Evolutionary conservation across 306 rosid species (phyloP).

Genomic region (Pueraria montana): DNA sequence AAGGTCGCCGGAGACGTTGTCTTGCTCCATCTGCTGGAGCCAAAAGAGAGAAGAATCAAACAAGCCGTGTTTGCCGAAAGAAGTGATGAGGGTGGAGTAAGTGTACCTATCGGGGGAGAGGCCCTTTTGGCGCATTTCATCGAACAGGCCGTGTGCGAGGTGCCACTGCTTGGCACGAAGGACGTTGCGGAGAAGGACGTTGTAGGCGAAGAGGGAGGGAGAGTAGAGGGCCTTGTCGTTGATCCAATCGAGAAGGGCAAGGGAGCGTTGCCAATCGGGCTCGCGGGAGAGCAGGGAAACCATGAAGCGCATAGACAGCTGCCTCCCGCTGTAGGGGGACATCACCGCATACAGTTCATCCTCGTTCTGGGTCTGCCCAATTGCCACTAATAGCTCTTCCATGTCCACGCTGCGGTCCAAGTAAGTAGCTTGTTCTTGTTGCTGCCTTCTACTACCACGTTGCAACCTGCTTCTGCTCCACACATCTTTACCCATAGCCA

Average conservation of each 20-base stretch:
- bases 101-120: constrained; percentile 91
- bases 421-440: constrained; percentile 41
- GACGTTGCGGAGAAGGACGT: constrained; percentile 85
- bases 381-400: constrained; percentile 75
- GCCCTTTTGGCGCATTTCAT: constrained; percentile 90
- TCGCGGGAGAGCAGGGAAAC: constrained; percentile 83
- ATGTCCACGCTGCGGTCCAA: constrained; percentile 84
- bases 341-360: constrained; percentile 68
- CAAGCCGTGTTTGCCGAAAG: constrained; percentile 82
- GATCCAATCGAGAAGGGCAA: constrained; percentile 91
- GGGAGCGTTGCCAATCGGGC: constrained; percentile 87
- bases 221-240: constrained; percentile 79
- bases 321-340: constrained; percentile 69
- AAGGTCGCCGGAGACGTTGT: constrained; percentile 82
- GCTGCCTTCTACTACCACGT: constrained; percentile 48
- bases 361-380: constrained; percentile 67
- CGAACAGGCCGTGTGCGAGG: constrained; percentile 89
- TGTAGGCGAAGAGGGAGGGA: constrained; percentile 85
- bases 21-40: constrained; percentile 95
- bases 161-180: constrained; percentile 84
- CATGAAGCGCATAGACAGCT: constrained; percentile 87
- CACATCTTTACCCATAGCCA: constrained; percentile 63
- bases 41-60: constrained; percentile 89
- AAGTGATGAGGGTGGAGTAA: constrained; percentile 86
- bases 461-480: constrained; percentile 61